phyloP scores from a whole-genome alignment of 2,329 filamentous ascomycete genomes.

The Neobulgaria alba region DNA sequence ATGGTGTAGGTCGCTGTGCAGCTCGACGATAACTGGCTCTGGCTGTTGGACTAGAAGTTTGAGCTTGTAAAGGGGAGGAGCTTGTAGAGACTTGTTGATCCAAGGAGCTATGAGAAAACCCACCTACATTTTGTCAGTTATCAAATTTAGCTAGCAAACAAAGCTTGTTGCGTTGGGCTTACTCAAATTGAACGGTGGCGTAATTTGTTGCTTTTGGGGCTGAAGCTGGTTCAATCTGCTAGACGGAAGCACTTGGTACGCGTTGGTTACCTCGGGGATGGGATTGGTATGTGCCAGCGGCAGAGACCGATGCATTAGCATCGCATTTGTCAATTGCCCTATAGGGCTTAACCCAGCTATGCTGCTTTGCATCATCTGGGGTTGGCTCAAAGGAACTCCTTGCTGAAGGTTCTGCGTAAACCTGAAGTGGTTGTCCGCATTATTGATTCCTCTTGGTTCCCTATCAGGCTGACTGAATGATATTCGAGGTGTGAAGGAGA shows the following conservation, averaged over 20 bases:
- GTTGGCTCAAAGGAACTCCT: conserved; percentile 11
- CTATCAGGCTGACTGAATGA: conserved; percentile 10
- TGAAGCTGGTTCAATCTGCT: conserved; percentile 18
- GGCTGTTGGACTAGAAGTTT: conserved; percentile 23
- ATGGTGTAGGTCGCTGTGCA: conserved; percentile 6
- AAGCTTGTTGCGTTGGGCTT: conserved; percentile 10
- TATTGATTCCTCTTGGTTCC: conserved; percentile 13
- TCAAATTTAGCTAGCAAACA: too few species aligned
- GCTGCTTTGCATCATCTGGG: conserved; percentile 1
- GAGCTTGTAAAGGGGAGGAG: conserved; percentile 17
- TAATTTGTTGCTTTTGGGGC: conserved; percentile 21
- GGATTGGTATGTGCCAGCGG: conserved; percentile 2
- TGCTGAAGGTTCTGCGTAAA: conserved; percentile 20
- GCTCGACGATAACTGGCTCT: conserved; percentile 21
- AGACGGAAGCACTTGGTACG: conserved; percentile 10
- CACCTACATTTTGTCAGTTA: too few species aligned
- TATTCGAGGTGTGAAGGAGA: conserved; percentile 18
- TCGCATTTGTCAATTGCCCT: conserved; percentile 18
- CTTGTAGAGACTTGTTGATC: conserved; percentile 2
- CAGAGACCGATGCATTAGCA: conserved; percentile 17
- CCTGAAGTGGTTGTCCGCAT: conserved; percentile 24
- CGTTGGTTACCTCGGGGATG: conserved; percentile 4
- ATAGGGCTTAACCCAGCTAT: conserved; percentile 12
- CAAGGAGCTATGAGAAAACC: conserved; percentile 14
- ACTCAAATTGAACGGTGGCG: conserved; percentile 25